Conservation (phyloP, 1,284 basidiomycete species). For the Pseudozyma hubeiensis region DNA sequence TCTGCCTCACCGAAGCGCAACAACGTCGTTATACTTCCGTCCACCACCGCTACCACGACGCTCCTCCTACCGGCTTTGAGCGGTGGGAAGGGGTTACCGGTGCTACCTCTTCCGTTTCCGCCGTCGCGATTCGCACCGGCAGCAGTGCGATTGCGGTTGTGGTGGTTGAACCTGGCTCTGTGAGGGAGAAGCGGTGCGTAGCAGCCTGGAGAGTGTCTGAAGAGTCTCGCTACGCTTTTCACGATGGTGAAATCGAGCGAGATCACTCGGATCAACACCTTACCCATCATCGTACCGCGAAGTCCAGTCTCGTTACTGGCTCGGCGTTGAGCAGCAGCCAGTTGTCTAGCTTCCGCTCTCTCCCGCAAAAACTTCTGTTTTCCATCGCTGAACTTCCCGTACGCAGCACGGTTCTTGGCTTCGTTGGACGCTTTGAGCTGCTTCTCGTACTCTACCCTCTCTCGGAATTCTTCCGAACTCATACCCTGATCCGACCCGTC, state of each 20-base stretch:
- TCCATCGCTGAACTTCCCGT: slow-evolving; percentile 50
- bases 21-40: slow-evolving; percentile 88
- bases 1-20: slow-evolving; percentile 86
- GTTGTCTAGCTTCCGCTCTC: slow-evolving; percentile 17
- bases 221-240: slow-evolving; percentile 7
- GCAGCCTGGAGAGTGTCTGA: slow-evolving; percentile 25
- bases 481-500: background rate
- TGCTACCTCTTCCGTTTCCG: slow-evolving; percentile 11
- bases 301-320: background rate
- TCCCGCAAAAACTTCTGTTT: slow-evolving; percentile 32
- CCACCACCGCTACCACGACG: slow-evolving; percentile 88
- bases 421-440: slow-evolving; percentile 36
- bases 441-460: slow-evolving; percentile 43
- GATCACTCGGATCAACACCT: slow-evolving; percentile 7
- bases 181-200: background rate
- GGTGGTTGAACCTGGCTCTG: background rate
- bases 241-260: slow-evolving; percentile 22
- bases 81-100: slow-evolving; percentile 65
- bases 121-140: background rate
- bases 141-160: background rate
- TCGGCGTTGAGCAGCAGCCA: slow-evolving; percentile 1
- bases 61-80: slow-evolving; percentile 87
- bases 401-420: slow-evolving; percentile 52
- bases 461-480: slow-evolving; percentile 29
- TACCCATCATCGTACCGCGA: background rate